Evolutionary conservation across 139 green algal genomes (phyloP), one percentile per base, ranked within the genome.

Genomic region (Edaphochlamys debaryana): DNA sequence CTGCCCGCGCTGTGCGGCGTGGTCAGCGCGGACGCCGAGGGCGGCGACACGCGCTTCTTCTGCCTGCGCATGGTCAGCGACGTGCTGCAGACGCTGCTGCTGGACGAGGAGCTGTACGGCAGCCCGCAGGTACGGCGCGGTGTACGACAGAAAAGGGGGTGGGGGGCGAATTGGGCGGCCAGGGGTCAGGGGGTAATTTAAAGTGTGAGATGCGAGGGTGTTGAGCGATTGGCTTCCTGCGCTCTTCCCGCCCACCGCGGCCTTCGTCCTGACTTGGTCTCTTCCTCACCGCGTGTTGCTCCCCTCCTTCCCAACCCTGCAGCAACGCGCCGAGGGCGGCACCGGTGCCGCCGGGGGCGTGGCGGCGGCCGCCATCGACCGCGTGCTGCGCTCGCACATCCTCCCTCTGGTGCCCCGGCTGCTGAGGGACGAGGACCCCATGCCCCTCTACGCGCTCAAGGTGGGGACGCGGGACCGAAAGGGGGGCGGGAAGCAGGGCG

Each of bases 401-500:
- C 88, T 98, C 56, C 94, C 95, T 15, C 85, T 97, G 75, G 91
- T 97, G 75, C 94, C 93, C 7, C 80, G 68, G 56, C 91, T 99
- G 87, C 87, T 98, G 56, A 50, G 73, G 2, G 93, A 97, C 42
- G 90, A 97, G 78, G 94, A 96, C 75, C 96, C 96, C 60, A 97
- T 98, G 86, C 96, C 96, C 1, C 88, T 98, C 68, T 98, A 96
- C 82, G 93, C 95, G 0, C 90, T 98, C 3, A 98, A 98, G 92
- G 89, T 98, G 67, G 64, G 95, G 9, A 30, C 42, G 42, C 9
- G 30, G 4, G 29, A 8, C 29, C 7, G 29, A 67, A 67, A 30
- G 11, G 60, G 5, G 11, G 60, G 60, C 8, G 8, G 30, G 60
- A 19, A 30, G 11, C 30, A 67, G 17, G 60, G n/a, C n/a, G n/a